Base-by-base conservation (phyloP, 2,329 filamentous ascomycete species). In the Waltergamsia citrina region DNA sequence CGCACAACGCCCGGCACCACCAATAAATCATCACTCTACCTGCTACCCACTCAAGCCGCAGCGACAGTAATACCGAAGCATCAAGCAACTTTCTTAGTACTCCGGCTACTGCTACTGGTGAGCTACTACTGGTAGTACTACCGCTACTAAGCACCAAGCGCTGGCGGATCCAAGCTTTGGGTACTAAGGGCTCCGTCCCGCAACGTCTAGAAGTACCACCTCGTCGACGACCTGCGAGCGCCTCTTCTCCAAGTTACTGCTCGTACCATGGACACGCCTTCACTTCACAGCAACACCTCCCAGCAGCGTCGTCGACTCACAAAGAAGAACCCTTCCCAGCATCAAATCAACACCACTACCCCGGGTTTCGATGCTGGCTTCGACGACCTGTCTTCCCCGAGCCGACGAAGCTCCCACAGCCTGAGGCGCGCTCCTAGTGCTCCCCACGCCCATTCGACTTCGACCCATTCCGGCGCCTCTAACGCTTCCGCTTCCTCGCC, bases 381-480 rank as follows among this genome's bases (percentile, higher is more conserved):
- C 60, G 71, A 76, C 61, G 60, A 66, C 56, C 62, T 62, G 48
- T 75, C 70, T 45, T 58, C 78, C 47, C 64, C 67, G 56, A 77
- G 70, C 63, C 70, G 76, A 65, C 67, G 69, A 57, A 79, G 74
- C 68, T 76, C 74, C 45, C 67, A 70, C 49, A 78, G 71, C 54
- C 63, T 79, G 53, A 69, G 64, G 53, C 68, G 72, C 53, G 65
- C 71, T 51, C 73, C 74, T 44, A 76, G 71, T 55, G 71, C 71
- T 59, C 72, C 72, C 51, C 61, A 61, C 49, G 55, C 58, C 47
- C 62, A 62, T 41, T 63, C 60, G 36, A 23, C 32, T n/a, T n/a
- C n/a, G 12, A 61, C 60, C 39, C 59, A 60, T 44, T 59, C 60
- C 47, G 63, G 67, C 64, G 60, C 67, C 52, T 67, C 67, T 49